These are phyloP conservation scores for Balansia obtecta DNA, from an alignment of 2,329 filamentous ascomycete species.

Conservation along the genomic window DNA sequence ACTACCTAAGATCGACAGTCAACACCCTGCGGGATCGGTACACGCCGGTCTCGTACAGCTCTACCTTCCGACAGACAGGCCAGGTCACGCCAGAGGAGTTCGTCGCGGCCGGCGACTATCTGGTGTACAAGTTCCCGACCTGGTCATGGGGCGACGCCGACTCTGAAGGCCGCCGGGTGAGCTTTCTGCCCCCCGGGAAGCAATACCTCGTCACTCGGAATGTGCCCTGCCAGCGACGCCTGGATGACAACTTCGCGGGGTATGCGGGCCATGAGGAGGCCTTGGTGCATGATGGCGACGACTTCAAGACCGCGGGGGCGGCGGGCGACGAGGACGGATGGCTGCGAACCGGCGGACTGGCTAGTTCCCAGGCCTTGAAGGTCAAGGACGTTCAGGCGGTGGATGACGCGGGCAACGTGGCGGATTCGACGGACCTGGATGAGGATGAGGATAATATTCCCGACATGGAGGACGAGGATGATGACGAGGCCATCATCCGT, in stretches of 20 bases:
- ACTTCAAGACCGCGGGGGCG: conserved; percentile 33
- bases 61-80: conserved; percentile 85
- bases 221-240: conserved; percentile 81
- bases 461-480: conserved; percentile 97
- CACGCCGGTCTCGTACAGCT: conserved; percentile 78
- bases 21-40: conserved; percentile 87
- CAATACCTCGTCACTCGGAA: conserved; percentile 93
- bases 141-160: conserved; percentile 95
- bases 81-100: conserved; percentile 98
- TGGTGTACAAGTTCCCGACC: conserved; percentile 97
- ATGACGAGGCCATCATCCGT: conserved; percentile 90
- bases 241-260: conserved; percentile 88
- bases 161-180: conserved; percentile 62
- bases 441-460: conserved; percentile 77
- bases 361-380: conserved; percentile 62
- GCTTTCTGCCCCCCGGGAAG: conserved; percentile 76
- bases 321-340: conserved; percentile 67
- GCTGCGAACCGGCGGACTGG: conserved; percentile 75
- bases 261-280: conserved; percentile 78
- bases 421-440: conserved; percentile 55
- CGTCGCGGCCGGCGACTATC: conserved; percentile 86
- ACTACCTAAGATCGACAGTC: conserved; percentile 83
- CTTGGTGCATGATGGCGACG: conserved; percentile 68
- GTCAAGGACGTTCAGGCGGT: conserved; percentile 75
- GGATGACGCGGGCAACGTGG: conserved; percentile 78